Evolutionary conservation across 345 rosid species (phyloP).

Genomic region (Lepidium aucheri): DNA sequence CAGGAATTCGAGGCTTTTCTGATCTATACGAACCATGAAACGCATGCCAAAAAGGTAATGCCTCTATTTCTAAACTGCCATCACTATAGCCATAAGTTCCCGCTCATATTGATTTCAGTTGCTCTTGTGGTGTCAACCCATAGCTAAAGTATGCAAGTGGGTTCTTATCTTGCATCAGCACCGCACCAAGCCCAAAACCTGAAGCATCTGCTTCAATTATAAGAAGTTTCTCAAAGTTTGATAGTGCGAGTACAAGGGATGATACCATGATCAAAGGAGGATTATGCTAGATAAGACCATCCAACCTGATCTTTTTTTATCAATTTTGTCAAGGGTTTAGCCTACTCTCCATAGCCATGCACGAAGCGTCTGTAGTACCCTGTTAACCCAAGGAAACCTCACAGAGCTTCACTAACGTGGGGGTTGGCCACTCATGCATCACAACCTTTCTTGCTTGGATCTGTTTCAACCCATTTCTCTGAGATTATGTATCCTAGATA

Average conservation of each 20-base stretch:
- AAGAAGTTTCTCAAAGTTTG: rapidly evolving
- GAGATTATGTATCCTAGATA: no score
- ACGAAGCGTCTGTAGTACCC: no score
- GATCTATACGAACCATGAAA: neutral
- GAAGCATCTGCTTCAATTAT: neutral
- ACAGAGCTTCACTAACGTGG: no score
- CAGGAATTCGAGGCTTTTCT: neutral
- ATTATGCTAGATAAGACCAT: neutral
- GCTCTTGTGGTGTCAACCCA: rapidly evolving
- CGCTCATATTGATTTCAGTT: neutral
- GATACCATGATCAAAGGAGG: neutral
- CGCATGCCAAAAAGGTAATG: neutral
- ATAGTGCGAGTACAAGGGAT: no score
- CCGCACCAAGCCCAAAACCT: neutral
- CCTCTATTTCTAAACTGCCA: neutral
- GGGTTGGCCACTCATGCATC: no score
- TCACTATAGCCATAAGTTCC: neutral
- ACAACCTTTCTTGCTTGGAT: no score
- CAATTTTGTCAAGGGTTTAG: no score
- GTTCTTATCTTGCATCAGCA: neutral
- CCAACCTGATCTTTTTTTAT: no score
- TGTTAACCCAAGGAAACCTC: no score
- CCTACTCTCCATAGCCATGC: no score
- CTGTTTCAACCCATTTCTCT: no score
- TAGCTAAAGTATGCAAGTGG: neutral